These are phyloP conservation scores for Capsicum baccatum DNA, from an alignment of 257 asterid genomes.

Conservation along the genomic window DNA sequence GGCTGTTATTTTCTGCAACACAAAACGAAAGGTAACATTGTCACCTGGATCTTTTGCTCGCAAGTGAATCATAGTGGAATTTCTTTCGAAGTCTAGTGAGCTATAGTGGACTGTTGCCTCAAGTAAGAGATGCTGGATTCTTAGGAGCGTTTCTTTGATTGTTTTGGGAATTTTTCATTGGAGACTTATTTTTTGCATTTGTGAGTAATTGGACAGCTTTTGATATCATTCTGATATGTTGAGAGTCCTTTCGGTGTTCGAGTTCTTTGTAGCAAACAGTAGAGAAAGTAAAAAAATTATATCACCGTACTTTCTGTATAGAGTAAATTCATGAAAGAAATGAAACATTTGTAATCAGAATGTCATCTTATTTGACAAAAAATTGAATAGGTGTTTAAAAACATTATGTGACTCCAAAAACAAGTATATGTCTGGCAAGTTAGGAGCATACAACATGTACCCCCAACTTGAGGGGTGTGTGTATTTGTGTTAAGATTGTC, in stretches of 20 bases:
- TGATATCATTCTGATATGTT: not conserved
- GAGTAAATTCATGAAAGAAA: not conserved
- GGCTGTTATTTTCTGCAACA: conserved; percentile 97
- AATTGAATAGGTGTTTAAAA: not conserved
- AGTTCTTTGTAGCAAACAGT: not conserved
- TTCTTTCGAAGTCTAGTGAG: conserved; percentile 13
- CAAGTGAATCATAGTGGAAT: conserved; percentile 9
- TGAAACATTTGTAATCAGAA: not conserved
- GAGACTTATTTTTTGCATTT: not conserved
- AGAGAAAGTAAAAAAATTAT: not conserved
- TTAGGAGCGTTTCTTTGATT: not conserved
- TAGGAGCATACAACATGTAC: not conserved
- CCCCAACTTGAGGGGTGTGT: not conserved
- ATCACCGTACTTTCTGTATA: not conserved
- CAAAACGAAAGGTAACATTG: conserved; percentile 79
- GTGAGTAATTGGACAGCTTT: conserved; percentile 5
- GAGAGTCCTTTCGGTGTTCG: not conserved
- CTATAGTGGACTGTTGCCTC: conserved; percentile 4
- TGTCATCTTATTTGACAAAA: not conserved
- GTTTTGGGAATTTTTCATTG: not conserved
- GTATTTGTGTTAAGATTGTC: not conserved
- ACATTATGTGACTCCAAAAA: not conserved
- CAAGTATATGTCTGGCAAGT: not conserved
- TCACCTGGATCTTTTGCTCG: conserved; percentile 20
- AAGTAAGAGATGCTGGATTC: conserved; percentile 5